These are phyloP conservation scores for Naganishia friedmannii DNA, from an alignment of 768 basidiomycete species.

Conservation along the genomic window DNA sequence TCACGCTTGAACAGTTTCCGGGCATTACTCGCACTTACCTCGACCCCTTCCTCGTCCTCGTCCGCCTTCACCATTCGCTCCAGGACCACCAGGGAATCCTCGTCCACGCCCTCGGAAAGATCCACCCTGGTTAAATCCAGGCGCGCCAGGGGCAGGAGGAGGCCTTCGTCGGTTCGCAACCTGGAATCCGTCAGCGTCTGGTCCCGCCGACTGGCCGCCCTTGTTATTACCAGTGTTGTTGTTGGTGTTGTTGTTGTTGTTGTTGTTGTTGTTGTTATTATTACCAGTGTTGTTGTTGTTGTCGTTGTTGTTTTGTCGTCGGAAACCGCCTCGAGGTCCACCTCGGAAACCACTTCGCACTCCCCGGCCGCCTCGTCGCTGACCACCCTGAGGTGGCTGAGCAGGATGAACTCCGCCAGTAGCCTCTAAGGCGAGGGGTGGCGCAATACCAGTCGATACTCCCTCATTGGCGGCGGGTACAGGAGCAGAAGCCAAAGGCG, in stretches of 20 bases:
- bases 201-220: not conserved
- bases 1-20: not conserved
- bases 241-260: not conserved
- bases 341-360: slow-evolving; percentile 15
- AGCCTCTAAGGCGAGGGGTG: slow-evolving; percentile 1
- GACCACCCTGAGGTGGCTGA: slow-evolving; percentile 2
- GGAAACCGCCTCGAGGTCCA: slow-evolving; percentile 4
- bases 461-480: not conserved
- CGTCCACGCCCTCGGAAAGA: slow-evolving; percentile 24
- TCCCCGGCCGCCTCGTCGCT: slow-evolving; percentile 10
- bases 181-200: slow-evolving; percentile 32
- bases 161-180: slow-evolving; percentile 21
- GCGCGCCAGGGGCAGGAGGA: not conserved
- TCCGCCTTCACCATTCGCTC: slow-evolving; percentile 10
- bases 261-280: not conserved
- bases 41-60: slow-evolving; percentile 14
- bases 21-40: slow-evolving; percentile 1
- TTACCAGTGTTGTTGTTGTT: not conserved
- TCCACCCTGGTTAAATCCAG: not conserved
- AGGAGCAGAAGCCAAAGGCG: slow-evolving; percentile 7
- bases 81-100: slow-evolving; percentile 9
- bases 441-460: not conserved
- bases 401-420: slow-evolving; percentile 3
- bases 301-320: not conserved
- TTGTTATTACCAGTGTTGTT: not conserved